Conservation (phyloP, 2,329 filamentous ascomycete genomes). For the Ophioceras dolichostomum region DNA sequence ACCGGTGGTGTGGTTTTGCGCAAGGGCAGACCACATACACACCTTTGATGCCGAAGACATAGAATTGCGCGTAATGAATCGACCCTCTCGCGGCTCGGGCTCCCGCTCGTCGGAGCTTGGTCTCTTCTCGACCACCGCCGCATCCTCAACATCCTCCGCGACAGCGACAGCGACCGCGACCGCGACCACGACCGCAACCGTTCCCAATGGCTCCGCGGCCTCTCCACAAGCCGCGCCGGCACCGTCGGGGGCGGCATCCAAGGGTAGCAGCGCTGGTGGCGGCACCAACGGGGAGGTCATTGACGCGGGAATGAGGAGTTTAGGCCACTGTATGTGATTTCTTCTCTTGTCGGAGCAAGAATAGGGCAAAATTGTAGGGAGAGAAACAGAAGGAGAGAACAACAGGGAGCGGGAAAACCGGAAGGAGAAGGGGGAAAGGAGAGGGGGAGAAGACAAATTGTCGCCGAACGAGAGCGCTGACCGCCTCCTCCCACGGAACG, state of each 20-base stretch:
- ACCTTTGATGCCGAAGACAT: background rate
- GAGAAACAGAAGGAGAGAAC: too few relatives aligned
- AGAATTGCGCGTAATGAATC: constrained; percentile 11
- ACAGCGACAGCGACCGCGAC: too few relatives aligned
- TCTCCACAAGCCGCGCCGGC: background rate
- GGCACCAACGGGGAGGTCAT: constrained; percentile 21
- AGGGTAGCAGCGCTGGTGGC: too few relatives aligned
- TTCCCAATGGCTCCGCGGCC: background rate
- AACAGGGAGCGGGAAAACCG: background rate
- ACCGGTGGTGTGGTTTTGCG: too few relatives aligned
- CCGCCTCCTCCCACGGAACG: background rate
- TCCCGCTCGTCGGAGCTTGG: constrained; percentile 18
- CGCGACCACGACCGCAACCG: background rate
- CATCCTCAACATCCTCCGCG: too few relatives aligned
- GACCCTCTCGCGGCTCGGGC: constrained; percentile 13
- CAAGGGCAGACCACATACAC: too few relatives aligned
- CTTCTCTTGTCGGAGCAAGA: too few relatives aligned
- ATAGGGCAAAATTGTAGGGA: too few relatives aligned
- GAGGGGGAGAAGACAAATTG: background rate
- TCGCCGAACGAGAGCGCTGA: background rate
- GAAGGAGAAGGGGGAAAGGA: background rate
- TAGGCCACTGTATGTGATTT: constrained; percentile 69
- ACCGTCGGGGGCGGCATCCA: background rate
- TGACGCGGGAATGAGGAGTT: constrained; percentile 68
- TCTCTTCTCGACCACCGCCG: too few relatives aligned